Evolutionary conservation across 257 asterid species (phyloP).

Genomic region (Salvia hispanica): DNA sequence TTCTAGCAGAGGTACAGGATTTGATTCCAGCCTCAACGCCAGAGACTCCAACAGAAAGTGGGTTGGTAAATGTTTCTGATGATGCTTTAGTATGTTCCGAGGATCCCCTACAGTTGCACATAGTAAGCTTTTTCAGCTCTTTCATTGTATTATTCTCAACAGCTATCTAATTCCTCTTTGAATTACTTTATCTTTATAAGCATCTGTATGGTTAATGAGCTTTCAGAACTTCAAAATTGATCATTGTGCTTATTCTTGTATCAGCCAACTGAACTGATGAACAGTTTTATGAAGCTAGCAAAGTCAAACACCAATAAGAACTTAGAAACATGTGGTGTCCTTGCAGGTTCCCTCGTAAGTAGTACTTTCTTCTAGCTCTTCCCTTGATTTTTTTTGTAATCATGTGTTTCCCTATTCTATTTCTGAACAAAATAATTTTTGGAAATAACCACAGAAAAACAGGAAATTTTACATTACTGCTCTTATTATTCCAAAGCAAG

Average conservation of each 20-base stretch:
- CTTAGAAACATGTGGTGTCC: slow-evolving; percentile 95
- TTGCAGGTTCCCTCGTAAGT: slow-evolving; percentile 94
- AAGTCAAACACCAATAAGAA: slow-evolving; percentile 81
- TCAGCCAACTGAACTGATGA: slow-evolving; percentile 87
- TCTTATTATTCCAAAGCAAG: slow-evolving; percentile 96
- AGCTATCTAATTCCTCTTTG: slow-evolving; percentile 17
- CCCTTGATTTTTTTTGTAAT: slow-evolving; percentile 21
- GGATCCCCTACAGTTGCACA: slow-evolving; percentile 89
- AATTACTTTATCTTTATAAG: slow-evolving; percentile 22
- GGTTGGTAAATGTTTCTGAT: slow-evolving; percentile 43
- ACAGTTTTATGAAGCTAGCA: slow-evolving; percentile 87
- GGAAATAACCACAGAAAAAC: slow-evolving; percentile 63
- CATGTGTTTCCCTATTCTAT: slow-evolving; percentile 3
- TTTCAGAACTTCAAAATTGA: slow-evolving; percentile 21
- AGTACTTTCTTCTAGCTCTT: slow-evolving; percentile 22
- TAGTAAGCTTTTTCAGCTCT: slow-evolving; percentile 49
- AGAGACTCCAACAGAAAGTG: slow-evolving; percentile 45
- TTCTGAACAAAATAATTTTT: slow-evolving; percentile 4
- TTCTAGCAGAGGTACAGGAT: slow-evolving; percentile 85
- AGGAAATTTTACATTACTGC: slow-evolving; percentile 80
- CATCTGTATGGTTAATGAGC: slow-evolving; percentile 8
- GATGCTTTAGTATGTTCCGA: slow-evolving; percentile 63
- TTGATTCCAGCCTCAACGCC: slow-evolving; percentile 56
- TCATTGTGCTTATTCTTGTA: slow-evolving; percentile 32
- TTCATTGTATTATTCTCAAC: slow-evolving; percentile 6